A percentile compares a stretch with the other conserved stretches of the same genome.
Evolutionary conservation across 1,284 basidiomycete species (phyloP).

Genomic region (Cryptococcus sp.): DNA sequence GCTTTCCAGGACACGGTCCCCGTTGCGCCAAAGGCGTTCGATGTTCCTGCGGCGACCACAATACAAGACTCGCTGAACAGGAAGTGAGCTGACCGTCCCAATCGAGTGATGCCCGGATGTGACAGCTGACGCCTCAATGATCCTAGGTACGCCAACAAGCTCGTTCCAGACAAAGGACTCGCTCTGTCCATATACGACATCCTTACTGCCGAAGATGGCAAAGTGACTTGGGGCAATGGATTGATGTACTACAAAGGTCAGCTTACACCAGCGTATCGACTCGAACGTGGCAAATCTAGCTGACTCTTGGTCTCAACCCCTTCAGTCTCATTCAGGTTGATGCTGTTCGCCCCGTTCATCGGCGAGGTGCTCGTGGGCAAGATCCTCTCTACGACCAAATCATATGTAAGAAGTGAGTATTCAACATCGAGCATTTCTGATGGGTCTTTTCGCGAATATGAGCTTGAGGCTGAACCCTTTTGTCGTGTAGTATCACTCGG

Average conservation of each 20-base stretch:
- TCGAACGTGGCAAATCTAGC: too few species aligned
- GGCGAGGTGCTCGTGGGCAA: slow-evolving; percentile 88
- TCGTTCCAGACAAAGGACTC: slow-evolving; percentile 88
- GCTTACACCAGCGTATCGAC: too few species aligned
- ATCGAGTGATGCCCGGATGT: too few species aligned
- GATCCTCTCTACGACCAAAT: slow-evolving; percentile 78
- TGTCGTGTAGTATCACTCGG: slow-evolving; percentile 70
- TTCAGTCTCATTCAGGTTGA: slow-evolving; percentile 81
- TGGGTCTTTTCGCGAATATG: neutral
- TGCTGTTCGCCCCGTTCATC: slow-evolving; percentile 87
- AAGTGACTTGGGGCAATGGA: slow-evolving; percentile 91
- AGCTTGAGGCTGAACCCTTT: too few species aligned
- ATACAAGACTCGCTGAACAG: slow-evolving; percentile 52
- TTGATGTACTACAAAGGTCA: slow-evolving; percentile 89
- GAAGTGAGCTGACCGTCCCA: slow-evolving; percentile 36
- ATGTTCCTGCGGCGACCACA: slow-evolving; percentile 40
- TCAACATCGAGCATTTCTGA: neutral
- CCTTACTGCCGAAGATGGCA: slow-evolving; percentile 81
- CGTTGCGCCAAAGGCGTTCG: slow-evolving; percentile 50
- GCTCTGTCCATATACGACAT: slow-evolving; percentile 89
- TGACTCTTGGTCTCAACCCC: neutral
- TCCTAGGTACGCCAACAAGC: slow-evolving; percentile 83
- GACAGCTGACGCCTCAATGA: slow-evolving; percentile 1
- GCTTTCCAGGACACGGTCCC: slow-evolving; percentile 51
- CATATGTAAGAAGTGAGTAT: slow-evolving; percentile 74